phyloP scores from a whole-genome alignment of 176 grass and related monocot genomes.

The Typha latifolia region DNA sequence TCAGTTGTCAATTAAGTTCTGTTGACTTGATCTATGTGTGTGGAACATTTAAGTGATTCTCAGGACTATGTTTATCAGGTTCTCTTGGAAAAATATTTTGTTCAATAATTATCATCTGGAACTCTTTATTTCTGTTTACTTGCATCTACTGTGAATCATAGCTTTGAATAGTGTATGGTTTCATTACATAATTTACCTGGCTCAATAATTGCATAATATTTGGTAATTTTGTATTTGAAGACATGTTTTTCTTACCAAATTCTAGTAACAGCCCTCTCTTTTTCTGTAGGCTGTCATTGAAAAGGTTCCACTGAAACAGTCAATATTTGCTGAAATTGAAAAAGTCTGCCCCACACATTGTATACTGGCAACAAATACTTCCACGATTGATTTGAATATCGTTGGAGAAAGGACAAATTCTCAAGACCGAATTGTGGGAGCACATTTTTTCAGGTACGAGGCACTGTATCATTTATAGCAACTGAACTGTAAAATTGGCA shows the following conservation, averaged over 20 bases:
- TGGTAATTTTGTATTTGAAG: background rate
- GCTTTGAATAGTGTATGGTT: no score
- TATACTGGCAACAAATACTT: conserved; percentile 95
- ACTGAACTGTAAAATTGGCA: background rate
- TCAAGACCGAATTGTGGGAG: conserved; percentile 87
- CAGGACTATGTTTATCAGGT: no score
- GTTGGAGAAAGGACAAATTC: conserved; percentile 74
- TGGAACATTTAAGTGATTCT: no score
- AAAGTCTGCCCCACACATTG: conserved; percentile 70
- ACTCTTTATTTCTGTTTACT: no score
- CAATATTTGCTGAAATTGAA: conserved; percentile 95
- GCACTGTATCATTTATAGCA: background rate
- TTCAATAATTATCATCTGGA: no score
- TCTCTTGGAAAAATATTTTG: no score
- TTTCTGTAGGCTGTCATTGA: conserved; percentile 86
- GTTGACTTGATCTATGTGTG: no score
- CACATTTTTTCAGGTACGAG: conserved; percentile 96
- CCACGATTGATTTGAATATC: conserved; percentile 90
- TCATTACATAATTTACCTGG: no score
- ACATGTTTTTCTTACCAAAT: background rate
- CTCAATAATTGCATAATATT: background rate
- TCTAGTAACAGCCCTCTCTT: background rate
- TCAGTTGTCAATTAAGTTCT: no score
- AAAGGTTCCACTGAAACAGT: conserved; percentile 92
- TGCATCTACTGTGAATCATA: no score